These are phyloP conservation scores for Pestalotiopsis fici DNA, from an alignment of 2,329 filamentous ascomycete genomes.

Conservation along the genomic window DNA sequence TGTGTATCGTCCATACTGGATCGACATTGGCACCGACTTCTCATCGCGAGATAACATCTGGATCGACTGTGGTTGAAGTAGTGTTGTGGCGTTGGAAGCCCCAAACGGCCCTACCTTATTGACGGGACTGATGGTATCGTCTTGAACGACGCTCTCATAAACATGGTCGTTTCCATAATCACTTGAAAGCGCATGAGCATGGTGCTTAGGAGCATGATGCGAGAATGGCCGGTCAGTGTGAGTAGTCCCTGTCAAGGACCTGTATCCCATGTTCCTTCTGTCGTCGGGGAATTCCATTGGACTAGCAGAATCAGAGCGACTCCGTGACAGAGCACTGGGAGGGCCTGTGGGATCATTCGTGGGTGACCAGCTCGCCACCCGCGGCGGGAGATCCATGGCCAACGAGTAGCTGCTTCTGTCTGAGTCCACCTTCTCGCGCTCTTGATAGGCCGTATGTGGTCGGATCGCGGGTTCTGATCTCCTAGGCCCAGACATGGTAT, in stretches of 20 bases:
- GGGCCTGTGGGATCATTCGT: neutral
- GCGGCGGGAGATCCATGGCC: neutral
- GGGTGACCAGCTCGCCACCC: neutral
- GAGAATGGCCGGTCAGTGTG: neutral
- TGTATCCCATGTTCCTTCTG: neutral
- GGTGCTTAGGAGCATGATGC: neutral
- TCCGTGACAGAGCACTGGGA: neutral
- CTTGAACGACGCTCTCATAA: neutral
- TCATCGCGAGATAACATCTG: neutral
- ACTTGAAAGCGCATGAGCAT: too few species aligned
- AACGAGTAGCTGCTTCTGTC: neutral
- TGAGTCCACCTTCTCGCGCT: neutral
- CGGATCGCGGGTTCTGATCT: neutral
- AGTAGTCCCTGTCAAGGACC: neutral
- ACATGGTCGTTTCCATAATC: neutral
- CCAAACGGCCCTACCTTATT: neutral
- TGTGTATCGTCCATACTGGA: constrained; percentile 1
- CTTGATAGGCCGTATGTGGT: neutral
- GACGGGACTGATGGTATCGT: neutral
- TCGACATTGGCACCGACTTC: neutral
- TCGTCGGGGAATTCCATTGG: neutral
- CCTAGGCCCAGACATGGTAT: neutral
- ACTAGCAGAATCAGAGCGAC: neutral
- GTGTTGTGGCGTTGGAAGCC: constrained; percentile 1
- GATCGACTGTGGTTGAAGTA: neutral